Conservation (phyloP, 1,284 basidiomycete species). For the Vanrija humicola region DNA sequence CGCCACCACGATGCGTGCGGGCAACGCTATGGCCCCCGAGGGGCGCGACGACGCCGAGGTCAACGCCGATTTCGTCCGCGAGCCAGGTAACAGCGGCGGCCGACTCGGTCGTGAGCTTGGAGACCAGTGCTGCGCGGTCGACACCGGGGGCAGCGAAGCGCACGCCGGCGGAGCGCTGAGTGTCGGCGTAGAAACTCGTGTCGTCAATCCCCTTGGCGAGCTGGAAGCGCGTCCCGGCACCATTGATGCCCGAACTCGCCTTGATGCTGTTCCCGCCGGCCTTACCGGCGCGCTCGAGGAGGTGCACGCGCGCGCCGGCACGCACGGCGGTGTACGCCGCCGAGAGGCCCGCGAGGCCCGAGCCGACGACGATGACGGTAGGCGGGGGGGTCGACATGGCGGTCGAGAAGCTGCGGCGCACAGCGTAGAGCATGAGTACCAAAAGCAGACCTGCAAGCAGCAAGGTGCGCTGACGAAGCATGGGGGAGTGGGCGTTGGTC, state of each 20-base stretch:
- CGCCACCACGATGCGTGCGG: constrained; percentile 10
- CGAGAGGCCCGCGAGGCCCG: constrained; percentile 11
- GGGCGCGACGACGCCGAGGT: constrained; percentile 7
- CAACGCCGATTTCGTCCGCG: constrained; percentile 8
- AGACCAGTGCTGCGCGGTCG: constrained; percentile 4
- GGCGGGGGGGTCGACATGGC: not conserved
- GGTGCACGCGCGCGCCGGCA: constrained; percentile 7
- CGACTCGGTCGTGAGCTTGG: constrained; percentile 1
- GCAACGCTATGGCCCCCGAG: constrained; percentile 13
- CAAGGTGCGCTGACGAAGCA: no score
- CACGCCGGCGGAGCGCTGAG: constrained; percentile 2
- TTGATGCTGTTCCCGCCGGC: constrained; percentile 17
- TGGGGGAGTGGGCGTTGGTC: no score
- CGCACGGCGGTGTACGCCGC: constrained; percentile 7
- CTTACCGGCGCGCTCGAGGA: constrained; percentile 10
- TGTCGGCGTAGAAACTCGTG: constrained; percentile 5
- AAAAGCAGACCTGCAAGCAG: no score
- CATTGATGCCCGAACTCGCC: constrained; percentile 13
- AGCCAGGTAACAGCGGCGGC: constrained; percentile 7
- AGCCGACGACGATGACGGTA: constrained; percentile 13
- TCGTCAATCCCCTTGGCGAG: not conserved
- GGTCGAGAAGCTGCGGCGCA: not conserved
- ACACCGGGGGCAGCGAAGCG: not conserved
- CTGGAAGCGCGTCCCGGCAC: constrained; percentile 9
- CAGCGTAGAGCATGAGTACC: no score